A percentile compares a stretch with the other conserved stretches of the same genome.
These are phyloP conservation scores for Calonectria montana DNA, from an alignment of 2,329 filamentous ascomycete genomes.

Conservation along the genomic window DNA sequence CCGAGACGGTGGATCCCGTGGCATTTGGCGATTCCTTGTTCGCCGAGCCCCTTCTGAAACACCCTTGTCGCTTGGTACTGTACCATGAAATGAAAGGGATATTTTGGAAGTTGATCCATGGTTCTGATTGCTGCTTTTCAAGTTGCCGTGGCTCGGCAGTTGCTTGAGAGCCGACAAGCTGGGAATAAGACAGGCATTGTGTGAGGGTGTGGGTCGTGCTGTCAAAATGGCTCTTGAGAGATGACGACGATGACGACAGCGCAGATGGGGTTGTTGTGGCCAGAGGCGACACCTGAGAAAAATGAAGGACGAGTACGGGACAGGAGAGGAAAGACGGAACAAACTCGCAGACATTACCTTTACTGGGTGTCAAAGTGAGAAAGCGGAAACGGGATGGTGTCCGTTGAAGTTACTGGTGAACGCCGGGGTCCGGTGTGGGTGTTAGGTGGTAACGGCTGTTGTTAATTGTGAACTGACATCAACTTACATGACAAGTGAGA, in stretches of 20 bases:
- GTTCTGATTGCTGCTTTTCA: conserved; percentile 38
- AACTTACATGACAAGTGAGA: neutral
- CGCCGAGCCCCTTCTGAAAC: conserved; percentile 34
- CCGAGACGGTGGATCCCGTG: conserved; percentile 14
- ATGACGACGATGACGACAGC: conserved; percentile 15
- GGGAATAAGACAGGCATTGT: neutral
- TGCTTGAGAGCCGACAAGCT: conserved; percentile 18
- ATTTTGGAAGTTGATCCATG: conserved; percentile 30
- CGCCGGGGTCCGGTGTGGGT: neutral
- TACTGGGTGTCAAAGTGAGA: neutral
- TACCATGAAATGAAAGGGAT: conserved; percentile 21
- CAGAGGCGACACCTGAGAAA: neutral
- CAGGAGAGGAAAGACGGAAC: neutral
- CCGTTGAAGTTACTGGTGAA: neutral
- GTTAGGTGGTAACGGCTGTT: neutral
- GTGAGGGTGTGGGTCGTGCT: conserved; percentile 9
- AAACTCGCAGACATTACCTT: neutral
- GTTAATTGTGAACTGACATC: neutral
- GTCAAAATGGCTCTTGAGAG: neutral
- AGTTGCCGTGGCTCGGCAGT: conserved; percentile 39
- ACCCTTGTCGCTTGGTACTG: conserved; percentile 25
- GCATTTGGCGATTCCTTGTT: conserved; percentile 2
- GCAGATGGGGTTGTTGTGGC: neutral
- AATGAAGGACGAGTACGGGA: neutral
- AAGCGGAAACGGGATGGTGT: neutral